Evolutionary conservation across 257 asterid species (phyloP).

Genomic region (Thymus mandschuricus): DNA sequence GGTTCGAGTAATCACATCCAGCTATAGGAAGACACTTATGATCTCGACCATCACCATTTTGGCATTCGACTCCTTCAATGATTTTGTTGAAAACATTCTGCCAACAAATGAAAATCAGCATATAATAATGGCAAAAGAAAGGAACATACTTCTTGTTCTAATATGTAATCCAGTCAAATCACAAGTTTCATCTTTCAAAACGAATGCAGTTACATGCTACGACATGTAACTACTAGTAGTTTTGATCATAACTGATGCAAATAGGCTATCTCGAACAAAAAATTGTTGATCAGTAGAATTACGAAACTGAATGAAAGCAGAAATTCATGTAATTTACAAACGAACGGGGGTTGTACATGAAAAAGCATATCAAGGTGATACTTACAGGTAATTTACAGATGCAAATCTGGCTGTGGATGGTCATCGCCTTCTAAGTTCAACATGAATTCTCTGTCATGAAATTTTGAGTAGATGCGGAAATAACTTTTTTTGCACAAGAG

Average conservation of each 20-base stretch:
- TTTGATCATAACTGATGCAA: background rate
- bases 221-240: background rate
- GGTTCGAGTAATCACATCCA: slow-evolving; percentile 3
- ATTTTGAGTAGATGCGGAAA: slow-evolving; percentile 8
- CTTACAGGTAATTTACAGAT: slow-evolving; percentile 23
- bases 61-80: slow-evolving; percentile 20
- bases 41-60: background rate
- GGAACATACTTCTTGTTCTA: background rate
- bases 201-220: background rate
- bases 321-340: background rate
- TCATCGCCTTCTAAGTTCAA: slow-evolving; percentile 22
- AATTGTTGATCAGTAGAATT: background rate
- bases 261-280: background rate
- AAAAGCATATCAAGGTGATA: background rate
- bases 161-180: background rate
- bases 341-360: too few relatives aligned
- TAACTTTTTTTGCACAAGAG: slow-evolving; percentile 13
- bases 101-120: slow-evolving; percentile 4
- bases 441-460: slow-evolving; percentile 29
- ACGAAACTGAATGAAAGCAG: background rate
- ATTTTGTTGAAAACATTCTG: slow-evolving; percentile 11
- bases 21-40: background rate
- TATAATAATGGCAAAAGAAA: background rate
- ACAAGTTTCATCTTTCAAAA: slow-evolving; percentile 8
- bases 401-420: slow-evolving; percentile 20